Base-by-base conservation (phyloP, 2,329 filamentous ascomycete species). In the Arthroderma uncinatum region DNA sequence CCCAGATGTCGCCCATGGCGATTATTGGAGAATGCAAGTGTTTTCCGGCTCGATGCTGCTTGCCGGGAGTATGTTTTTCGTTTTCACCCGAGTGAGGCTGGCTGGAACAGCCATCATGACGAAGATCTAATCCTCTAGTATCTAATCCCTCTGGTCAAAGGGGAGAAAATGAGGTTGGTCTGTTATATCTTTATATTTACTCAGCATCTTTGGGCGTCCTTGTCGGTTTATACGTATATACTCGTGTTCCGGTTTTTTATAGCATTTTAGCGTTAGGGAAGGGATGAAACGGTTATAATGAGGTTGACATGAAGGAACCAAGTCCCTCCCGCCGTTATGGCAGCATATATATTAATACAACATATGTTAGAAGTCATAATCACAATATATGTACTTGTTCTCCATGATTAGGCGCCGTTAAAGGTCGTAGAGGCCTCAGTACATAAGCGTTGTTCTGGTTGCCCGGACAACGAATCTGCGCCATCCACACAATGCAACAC, bases 11-110 rank as follows among this genome's bases (percentile, higher is more conserved):
- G 59, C 60, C 21, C 56, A 77, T 47, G 83, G 82, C 1, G 68
- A 68, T 4, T 86, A 79, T 60, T 70, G 79, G 16, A 79, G 80
- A 1, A 63, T 87, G 60, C 82, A 87, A 71, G 72, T 87, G 1
- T 89, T 87, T 65, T 79, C 79, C 50, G 85, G 85, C 1, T 68
- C 80, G 12, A 70, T 78, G 58, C 74, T 79, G 66, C 50, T 74
- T 25, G 70, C 64, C 3, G 77, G 77, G 14, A 69, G 70, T 34
- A 54, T 66, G 3, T 59, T 71, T 10, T 77, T 73, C 60, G 50
- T 74, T 4, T 61, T 64, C 10, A 67, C 71, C 42, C 68, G 76
- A 56, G 63, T 71, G 14, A n/a, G 4, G 4, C 37, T 40, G 16
- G 16, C 8, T 40, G 37, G 37, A 40, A 59, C 57, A 40, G 58